phyloP scores from a whole-genome alignment of 108 stramenopile species.

The Skeletonema potamos region DNA sequence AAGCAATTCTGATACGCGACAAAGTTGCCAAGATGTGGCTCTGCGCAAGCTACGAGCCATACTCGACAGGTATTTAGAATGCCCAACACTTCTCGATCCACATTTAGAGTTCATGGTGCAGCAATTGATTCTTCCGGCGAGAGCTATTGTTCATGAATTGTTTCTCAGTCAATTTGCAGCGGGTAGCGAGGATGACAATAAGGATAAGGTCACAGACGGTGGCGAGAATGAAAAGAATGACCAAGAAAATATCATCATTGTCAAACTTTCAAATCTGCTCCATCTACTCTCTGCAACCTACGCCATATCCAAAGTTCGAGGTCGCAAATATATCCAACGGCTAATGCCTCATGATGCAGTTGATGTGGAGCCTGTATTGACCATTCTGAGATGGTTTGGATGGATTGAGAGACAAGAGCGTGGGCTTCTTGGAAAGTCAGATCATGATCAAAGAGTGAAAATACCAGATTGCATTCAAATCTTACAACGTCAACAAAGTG shows the following conservation, averaged over 20 bases:
- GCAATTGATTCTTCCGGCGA: conserved; percentile 35
- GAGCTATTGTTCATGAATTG: conserved; percentile 41
- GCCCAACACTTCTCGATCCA: conserved; percentile 89
- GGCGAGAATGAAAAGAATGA: conserved; percentile 6
- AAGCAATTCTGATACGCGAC: background rate
- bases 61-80: conserved; percentile 94
- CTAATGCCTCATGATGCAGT: conserved; percentile 90
- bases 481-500: conserved; percentile 30
- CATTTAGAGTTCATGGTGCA: conserved; percentile 75
- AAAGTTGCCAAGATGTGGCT: conserved; percentile 22
- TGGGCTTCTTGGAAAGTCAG: background rate
- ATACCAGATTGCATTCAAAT: conserved; percentile 13
- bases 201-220: conserved; percentile 4
- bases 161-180: conserved; percentile 26
- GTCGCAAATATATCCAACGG: conserved; percentile 83
- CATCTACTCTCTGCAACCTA: conserved; percentile 81
- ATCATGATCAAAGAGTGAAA: background rate
- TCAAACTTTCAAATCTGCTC: conserved; percentile 47
- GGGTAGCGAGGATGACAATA: conserved; percentile 3
- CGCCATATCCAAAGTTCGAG: conserved; percentile 91
- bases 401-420: conserved; percentile 24
- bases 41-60: conserved; percentile 53
- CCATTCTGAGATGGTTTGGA: conserved; percentile 58
- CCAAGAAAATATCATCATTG: conserved; percentile 8
- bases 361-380: conserved; percentile 88